phyloP scores from a whole-genome alignment of 768 basidiomycete species.

The Mycena chlorophos region DNA sequence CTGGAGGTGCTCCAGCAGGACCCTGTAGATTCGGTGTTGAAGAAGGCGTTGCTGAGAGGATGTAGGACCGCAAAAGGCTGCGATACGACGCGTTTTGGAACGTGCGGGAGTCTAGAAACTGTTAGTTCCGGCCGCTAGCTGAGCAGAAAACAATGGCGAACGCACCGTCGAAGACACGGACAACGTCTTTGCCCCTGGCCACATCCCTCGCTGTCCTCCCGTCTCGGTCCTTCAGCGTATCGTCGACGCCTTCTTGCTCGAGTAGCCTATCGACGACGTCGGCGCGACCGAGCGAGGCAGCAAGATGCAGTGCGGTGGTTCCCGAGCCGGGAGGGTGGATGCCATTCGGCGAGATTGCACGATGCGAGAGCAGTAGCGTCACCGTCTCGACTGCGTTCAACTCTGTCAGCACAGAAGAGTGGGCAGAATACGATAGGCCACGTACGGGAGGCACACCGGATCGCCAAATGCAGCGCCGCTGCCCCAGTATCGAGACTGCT shows the following conservation, averaged over 20 bases:
- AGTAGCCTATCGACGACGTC: conserved; percentile 77
- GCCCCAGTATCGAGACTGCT: conserved; percentile 63
- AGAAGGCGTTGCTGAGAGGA: conserved; percentile 52
- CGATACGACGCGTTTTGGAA: conserved; percentile 75
- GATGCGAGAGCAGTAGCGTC: conserved; percentile 64
- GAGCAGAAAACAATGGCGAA: background rate
- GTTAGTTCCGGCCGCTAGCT: conserved; percentile 4
- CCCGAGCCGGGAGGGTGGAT: conserved; percentile 72
- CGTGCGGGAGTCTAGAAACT: conserved; percentile 67
- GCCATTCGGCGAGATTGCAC: conserved; percentile 78
- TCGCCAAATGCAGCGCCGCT: conserved; percentile 76
- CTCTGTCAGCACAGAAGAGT: background rate
- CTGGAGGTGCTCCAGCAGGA: conserved; percentile 30
- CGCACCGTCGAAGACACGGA: conserved; percentile 69
- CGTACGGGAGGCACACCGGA: conserved; percentile 77
- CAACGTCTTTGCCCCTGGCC: conserved; percentile 65
- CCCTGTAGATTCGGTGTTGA: conserved; percentile 23
- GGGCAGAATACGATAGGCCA: conserved; percentile 5
- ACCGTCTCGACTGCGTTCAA: conserved; percentile 67
- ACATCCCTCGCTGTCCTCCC: conserved; percentile 73
- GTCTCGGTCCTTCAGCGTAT: conserved; percentile 65
- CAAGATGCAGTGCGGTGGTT: conserved; percentile 70
- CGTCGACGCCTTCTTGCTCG: conserved; percentile 79
- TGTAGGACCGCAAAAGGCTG: conserved; percentile 70
- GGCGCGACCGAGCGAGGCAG: conserved; percentile 65